phyloP scores from a whole-genome alignment of 2,329 filamentous ascomycete species.

The Phaeosphaeriaceae sp. region DNA sequence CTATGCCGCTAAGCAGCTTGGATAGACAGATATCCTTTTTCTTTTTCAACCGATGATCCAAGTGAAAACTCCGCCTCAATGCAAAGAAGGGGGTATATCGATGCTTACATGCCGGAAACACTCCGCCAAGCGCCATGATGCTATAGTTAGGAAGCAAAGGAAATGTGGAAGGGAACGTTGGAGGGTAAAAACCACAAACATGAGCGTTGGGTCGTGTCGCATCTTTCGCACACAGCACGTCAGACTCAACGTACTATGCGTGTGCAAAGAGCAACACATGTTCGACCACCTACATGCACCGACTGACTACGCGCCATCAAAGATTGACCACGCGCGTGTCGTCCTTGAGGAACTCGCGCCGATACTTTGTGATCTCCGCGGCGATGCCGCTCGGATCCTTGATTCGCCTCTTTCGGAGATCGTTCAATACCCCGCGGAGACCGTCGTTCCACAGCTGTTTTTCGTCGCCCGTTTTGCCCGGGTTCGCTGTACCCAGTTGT shows the following conservation, averaged over 20 bases:
- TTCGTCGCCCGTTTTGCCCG: slow-evolving; percentile 67
- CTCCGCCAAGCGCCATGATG: neutral
- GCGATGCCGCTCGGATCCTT: slow-evolving; percentile 50
- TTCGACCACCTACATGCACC: too few species aligned
- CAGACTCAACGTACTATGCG: too few species aligned
- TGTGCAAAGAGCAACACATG: too few species aligned
- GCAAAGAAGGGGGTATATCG: neutral
- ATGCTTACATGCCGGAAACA: neutral
- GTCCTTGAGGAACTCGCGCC: slow-evolving; percentile 51
- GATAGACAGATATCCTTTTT: neutral
- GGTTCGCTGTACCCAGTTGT: slow-evolving; percentile 70
- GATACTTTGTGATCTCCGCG: slow-evolving; percentile 47
- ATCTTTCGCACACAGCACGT: too few species aligned
- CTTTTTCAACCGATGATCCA: neutral
- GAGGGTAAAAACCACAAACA: neutral
- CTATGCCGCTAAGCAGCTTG: neutral
- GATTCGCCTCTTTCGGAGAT: slow-evolving; percentile 45
- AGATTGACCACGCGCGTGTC: slow-evolving; percentile 49
- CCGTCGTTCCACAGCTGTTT: slow-evolving; percentile 58
- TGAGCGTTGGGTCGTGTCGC: neutral
- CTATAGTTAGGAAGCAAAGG: neutral
- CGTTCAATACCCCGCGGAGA: slow-evolving; percentile 46
- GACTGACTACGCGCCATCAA: slow-evolving; percentile 10
- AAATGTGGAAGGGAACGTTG: neutral
- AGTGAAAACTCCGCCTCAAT: neutral